Evolutionary conservation across 805 yeast genomes (phyloP).

Genomic region (Yarrowia keelungensis): DNA sequence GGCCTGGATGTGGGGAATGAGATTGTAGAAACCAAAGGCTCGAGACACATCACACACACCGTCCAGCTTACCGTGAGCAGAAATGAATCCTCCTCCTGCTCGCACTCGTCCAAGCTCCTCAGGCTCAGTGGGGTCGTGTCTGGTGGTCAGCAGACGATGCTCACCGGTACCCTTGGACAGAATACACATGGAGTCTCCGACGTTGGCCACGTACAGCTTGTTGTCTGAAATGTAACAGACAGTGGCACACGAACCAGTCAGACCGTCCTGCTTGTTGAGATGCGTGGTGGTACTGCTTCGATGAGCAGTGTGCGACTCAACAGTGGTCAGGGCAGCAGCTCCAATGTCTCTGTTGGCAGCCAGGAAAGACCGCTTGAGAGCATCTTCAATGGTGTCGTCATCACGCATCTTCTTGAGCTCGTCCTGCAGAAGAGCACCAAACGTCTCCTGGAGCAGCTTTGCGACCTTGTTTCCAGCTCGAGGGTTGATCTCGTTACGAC

Average conservation of each 20-base stretch:
- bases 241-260: slow-evolving; percentile 85
- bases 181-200: slow-evolving; percentile 89
- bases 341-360: slow-evolving; percentile 83
- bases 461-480: slow-evolving; percentile 58
- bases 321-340: slow-evolving; percentile 52
- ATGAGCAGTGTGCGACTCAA: slow-evolving; percentile 53
- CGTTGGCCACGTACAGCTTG: slow-evolving; percentile 77
- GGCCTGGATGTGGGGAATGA: slow-evolving; percentile 86
- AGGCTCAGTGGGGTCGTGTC: slow-evolving; percentile 83
- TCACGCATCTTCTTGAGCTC: slow-evolving; percentile 62
- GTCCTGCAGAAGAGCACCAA: slow-evolving; percentile 69
- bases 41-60: slow-evolving; percentile 84
- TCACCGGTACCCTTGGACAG: slow-evolving; percentile 84
- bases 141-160: slow-evolving; percentile 69
- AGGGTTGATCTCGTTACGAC: slow-evolving; percentile 58
- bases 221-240: slow-evolving; percentile 78
- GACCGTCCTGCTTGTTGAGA: slow-evolving; percentile 68
- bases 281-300: slow-evolving; percentile 61
- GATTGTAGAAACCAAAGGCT: slow-evolving; percentile 88
- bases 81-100: slow-evolving; percentile 89
- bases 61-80: slow-evolving; percentile 83
- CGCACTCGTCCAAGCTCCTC: slow-evolving; percentile 75
- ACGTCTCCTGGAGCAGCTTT: slow-evolving; percentile 71
- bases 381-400: slow-evolving; percentile 67
- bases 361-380: slow-evolving; percentile 81